Conservation (phyloP, 495 filamentous ascomycete species). For the Trichoderma orchidacearum region DNA sequence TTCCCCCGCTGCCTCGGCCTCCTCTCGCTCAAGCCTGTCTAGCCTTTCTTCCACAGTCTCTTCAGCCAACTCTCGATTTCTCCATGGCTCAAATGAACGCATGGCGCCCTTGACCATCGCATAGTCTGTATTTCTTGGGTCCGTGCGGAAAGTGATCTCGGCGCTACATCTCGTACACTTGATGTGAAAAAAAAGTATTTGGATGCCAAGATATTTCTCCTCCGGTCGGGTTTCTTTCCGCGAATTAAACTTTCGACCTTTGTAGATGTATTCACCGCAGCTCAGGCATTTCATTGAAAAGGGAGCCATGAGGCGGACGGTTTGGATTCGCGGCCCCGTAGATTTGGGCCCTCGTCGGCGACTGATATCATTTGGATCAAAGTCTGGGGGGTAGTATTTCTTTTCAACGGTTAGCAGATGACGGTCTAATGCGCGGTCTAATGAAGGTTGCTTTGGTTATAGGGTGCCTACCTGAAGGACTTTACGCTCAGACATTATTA, state of each 20-base stretch:
- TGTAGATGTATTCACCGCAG: conserved; percentile 96
- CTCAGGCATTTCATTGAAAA: conserved; percentile 84
- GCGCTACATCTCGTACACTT: conserved; percentile 78
- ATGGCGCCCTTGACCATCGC: conserved; percentile 57
- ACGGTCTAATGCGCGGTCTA: no score
- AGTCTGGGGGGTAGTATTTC: conserved; percentile 92
- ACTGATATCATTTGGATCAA: conserved; percentile 76
- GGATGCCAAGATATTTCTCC: conserved; percentile 79
- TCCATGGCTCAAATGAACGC: conserved; percentile 89
- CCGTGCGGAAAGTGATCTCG: conserved; percentile 91
- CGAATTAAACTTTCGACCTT: conserved; percentile 93
- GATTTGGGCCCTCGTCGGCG: conserved; percentile 51
- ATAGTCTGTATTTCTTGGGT: conserved; percentile 92
- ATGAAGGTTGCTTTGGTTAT: background rate
- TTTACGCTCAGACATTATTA: conserved; percentile 5
- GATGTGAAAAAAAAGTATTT: conserved; percentile 91
- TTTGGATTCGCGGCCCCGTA: conserved; percentile 67
- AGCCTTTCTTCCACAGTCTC: conserved; percentile 84
- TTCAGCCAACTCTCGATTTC: conserved; percentile 42
- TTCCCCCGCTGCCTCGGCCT: conserved; percentile 37
- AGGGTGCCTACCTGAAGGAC: background rate
- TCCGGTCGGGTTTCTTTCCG: conserved; percentile 78
- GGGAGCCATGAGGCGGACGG: conserved; percentile 92
- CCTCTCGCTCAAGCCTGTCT: conserved; percentile 70
- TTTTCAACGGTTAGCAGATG: background rate